These are phyloP conservation scores for Mycena galopus DNA, from an alignment of 768 basidiomycete genomes.

Conservation along the genomic window DNA sequence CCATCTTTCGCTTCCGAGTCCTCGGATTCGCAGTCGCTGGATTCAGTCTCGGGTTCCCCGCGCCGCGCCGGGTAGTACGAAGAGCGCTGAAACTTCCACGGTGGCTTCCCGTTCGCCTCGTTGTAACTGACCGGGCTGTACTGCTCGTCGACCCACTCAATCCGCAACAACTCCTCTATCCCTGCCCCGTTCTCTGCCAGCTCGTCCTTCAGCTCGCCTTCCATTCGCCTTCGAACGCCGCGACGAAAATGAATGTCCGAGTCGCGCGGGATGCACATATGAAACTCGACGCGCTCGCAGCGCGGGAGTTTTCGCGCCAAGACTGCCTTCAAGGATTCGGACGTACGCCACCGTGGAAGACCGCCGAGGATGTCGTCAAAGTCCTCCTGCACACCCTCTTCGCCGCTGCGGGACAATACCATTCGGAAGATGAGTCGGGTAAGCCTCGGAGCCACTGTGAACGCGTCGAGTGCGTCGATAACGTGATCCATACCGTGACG, in stretches of 20 bases:
- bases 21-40: background rate
- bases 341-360: background rate
- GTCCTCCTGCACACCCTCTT: background rate
- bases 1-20: background rate
- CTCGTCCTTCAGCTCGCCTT: background rate
- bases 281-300: background rate
- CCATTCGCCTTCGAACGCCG: conserved; percentile 1
- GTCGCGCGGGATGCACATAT: background rate
- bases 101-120: conserved; percentile 15
- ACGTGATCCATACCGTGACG: background rate
- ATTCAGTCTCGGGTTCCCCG: background rate
- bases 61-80: background rate
- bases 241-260: conserved; percentile 12
- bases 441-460: conserved; percentile 7
- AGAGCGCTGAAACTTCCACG: background rate
- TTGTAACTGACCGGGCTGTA: conserved; percentile 9
- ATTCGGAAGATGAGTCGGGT: conserved; percentile 5
- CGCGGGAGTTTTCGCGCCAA: background rate
- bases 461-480: background rate
- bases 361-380: background rate
- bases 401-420: background rate
- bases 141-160: conserved; percentile 16
- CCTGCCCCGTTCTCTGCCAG: background rate
- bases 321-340: conserved; percentile 4
- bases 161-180: background rate